A percentile compares a stretch with the other conserved stretches of the same genome.
phyloP scores from a whole-genome alignment of 176 grass and related monocot species.

The Panicum miliaceum region DNA sequence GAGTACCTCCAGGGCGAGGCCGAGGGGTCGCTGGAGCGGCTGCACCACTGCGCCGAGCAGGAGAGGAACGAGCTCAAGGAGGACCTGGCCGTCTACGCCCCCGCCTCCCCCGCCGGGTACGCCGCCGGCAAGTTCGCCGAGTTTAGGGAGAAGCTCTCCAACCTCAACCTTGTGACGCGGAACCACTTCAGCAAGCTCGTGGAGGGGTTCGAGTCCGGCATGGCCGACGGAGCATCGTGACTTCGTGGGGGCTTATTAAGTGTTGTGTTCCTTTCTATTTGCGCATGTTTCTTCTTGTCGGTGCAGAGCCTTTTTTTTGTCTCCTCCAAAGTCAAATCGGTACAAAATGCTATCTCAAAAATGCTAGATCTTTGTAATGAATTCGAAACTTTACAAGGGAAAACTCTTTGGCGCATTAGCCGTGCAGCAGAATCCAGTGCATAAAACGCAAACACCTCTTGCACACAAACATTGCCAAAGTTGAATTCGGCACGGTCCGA shows the following conservation, averaged over 20 bases:
- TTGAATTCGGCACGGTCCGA: too few relatives aligned
- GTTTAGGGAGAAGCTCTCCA: background rate
- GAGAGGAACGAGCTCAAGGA: background rate
- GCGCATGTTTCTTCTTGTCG: too few relatives aligned
- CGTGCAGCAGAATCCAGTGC: too few relatives aligned
- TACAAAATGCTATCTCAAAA: too few relatives aligned
- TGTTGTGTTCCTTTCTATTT: too few relatives aligned
- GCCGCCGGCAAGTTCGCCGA: background rate
- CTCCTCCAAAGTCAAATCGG: too few relatives aligned
- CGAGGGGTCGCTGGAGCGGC: constrained; percentile 17
- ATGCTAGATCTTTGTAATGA: too few relatives aligned
- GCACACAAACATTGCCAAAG: too few relatives aligned
- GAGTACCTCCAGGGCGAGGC: constrained; percentile 10
- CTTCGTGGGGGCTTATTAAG: background rate
- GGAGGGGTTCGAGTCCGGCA: constrained; percentile 3
- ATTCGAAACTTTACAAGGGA: too few relatives aligned
- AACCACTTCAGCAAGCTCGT: background rate
- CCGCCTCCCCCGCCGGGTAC: background rate
- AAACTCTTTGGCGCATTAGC: too few relatives aligned
- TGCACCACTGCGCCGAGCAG: background rate
- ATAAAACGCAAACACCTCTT: too few relatives aligned
- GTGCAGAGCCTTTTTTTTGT: too few relatives aligned
- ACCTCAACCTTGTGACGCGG: background rate
- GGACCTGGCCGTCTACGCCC: background rate
- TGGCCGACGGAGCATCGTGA: background rate